A percentile compares a stretch with the other conserved stretches of the same genome.
Evolutionary conservation across 139 green algal genomes (phyloP).

Genomic region (Chlorella sp.): DNA sequence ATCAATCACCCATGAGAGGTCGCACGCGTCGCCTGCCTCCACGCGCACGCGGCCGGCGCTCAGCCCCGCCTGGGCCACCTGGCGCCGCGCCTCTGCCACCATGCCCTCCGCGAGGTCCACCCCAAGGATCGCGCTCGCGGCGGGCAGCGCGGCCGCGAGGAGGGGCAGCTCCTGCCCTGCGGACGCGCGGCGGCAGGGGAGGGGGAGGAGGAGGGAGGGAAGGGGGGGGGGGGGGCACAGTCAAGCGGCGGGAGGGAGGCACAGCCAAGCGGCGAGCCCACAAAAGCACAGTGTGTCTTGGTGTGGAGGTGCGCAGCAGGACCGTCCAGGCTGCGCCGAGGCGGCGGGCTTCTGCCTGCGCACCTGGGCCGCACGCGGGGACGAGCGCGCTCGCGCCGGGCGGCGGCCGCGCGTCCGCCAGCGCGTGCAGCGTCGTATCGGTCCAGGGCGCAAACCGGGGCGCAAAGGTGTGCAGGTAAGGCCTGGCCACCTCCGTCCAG

Average conservation of each 20-base stretch:
- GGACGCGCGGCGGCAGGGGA: neutral
- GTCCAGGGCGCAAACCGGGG: constrained; percentile 26
- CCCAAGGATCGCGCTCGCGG: constrained; percentile 20
- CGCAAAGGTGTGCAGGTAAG: constrained; percentile 2
- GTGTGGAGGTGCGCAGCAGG: neutral
- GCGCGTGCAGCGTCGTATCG: constrained; percentile 1
- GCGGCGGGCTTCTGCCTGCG: neutral
- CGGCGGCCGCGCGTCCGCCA: neutral
- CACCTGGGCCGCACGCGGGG: constrained; percentile 35
- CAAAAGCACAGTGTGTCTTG: neutral
- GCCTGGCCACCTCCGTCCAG: constrained; percentile 9
- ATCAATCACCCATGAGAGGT: neutral
- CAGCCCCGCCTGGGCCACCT: constrained; percentile 9
- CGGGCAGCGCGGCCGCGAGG: constrained; percentile 23
- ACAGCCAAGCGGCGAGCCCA: neutral
- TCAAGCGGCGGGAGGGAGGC: neutral
- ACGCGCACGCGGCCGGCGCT: constrained; percentile 3
- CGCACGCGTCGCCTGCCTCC: neutral
- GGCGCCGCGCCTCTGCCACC: constrained; percentile 16
- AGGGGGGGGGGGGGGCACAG: neutral
- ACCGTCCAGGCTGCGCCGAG: neutral
- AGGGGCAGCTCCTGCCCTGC: constrained; percentile 39
- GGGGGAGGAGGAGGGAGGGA: neutral
- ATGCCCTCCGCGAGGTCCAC: constrained; percentile 41
- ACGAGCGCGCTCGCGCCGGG: constrained; percentile 8